Percentiles rank a stretch among this genome's conserved stretches.
phyloP scores from a whole-genome alignment of 2,329 filamentous ascomycete species.

The Talaromyces islandicus region DNA sequence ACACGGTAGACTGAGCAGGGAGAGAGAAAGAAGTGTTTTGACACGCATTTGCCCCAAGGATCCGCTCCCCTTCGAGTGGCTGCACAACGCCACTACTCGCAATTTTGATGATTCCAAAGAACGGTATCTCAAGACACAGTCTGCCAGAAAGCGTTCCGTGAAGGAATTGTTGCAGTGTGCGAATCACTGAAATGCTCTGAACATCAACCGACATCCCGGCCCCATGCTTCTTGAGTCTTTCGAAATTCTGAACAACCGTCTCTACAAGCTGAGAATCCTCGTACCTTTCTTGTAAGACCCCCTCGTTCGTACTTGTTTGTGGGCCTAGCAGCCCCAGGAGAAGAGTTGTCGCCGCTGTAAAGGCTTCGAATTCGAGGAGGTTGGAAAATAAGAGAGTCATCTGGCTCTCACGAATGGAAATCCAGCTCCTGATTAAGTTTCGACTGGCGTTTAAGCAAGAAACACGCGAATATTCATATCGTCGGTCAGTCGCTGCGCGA shows the following conservation, averaged over 20 bases:
- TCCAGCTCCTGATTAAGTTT: neutral
- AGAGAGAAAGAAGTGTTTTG: neutral
- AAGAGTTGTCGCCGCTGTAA: neutral
- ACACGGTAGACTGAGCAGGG: neutral
- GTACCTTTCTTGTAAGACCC: neutral
- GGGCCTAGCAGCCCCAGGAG: neutral
- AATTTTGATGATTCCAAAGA: neutral
- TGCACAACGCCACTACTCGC: neutral
- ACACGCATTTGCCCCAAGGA: neutral
- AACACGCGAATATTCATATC: neutral
- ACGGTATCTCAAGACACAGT: neutral
- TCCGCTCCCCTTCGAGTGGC: neutral
- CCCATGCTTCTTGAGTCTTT: neutral
- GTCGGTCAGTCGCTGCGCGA: neutral
- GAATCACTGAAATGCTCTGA: neutral
- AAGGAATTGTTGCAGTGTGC: neutral
- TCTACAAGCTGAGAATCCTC: neutral
- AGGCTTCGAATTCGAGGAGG: constrained; percentile 1
- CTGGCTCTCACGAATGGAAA: neutral
- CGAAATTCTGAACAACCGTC: neutral
- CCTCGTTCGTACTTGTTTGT: neutral
- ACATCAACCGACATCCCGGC: neutral
- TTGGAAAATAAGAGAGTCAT: neutral
- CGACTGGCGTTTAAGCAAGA: constrained; percentile 1
- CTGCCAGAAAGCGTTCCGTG: neutral